Evolutionary conservation across 768 basidiomycete genomes (phyloP), one percentile per base, ranked within the genome.

Genomic region (Mycena latifolia): DNA sequence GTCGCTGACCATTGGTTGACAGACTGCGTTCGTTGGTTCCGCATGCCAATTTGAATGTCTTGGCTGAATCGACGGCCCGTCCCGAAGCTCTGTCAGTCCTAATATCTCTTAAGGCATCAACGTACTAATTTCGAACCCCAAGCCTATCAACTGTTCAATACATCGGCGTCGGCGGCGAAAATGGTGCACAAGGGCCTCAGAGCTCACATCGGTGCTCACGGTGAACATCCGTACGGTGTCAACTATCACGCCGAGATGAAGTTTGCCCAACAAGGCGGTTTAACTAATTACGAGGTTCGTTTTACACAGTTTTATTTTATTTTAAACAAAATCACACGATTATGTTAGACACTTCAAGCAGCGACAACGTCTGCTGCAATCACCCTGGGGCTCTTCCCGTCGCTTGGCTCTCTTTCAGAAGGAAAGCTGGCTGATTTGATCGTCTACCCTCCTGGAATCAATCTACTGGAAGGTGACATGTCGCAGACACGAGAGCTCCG

Each of bases 181-280:
- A 89, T 93, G 89, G 87, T 92, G 22, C 76, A 83, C 29, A 85
- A 82, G 60, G 91, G 91, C 15, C 75, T 92, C 18, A 79, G 82
- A 27, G 81, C 88, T 3, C 87, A 90, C 69, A 89, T 93, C 63
- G 92, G 91, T 25, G 91, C 91, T 0, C 92, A 93, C 71, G 92
- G 92, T 20, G 89, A 92, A 74, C 84, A 86, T 3, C 91, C 92
- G 0, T 75, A 91, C 14, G 92, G 92, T 0, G 72, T 89, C n/a
- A 91, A 90, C 78, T 93, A 92, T 69, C 92, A 93, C 64, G 85
- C 87, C 22, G 92, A 93, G 71, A 90, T 92, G 87, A 82, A 79
- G 55, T 91, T 91, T 73, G 81, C 89, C 27, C 79, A 80, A 50
- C 78, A 81, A 17, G 92, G 92, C 24, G 92, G 92, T 3, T 75